A percentile compares a stretch with the other conserved stretches of the same genome.
phyloP scores from a whole-genome alignment of 2,329 filamentous ascomycete genomes.

The Ophiocordyceps camponoti-saundersi region DNA sequence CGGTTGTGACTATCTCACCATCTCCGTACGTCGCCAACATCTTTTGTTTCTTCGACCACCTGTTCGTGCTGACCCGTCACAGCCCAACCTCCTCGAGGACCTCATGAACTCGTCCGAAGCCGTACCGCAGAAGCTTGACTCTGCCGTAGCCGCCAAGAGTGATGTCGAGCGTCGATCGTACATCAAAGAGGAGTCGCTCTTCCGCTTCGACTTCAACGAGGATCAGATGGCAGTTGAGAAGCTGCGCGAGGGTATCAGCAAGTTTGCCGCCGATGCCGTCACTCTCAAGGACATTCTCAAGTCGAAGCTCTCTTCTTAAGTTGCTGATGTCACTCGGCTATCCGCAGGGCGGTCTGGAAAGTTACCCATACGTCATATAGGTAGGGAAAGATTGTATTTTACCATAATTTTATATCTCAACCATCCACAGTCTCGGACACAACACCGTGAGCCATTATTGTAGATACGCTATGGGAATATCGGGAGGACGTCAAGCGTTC shows the following conservation, averaged over 20 bases:
- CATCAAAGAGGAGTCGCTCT: conserved; percentile 72
- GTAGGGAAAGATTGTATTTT: background rate
- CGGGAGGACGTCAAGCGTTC: background rate
- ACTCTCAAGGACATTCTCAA: conserved; percentile 87
- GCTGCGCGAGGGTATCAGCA: conserved; percentile 97
- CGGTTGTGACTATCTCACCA: conserved; percentile 97
- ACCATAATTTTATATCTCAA: background rate
- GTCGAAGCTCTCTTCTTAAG: conserved; percentile 50
- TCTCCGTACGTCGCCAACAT: conserved; percentile 50
- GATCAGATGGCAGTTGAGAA: conserved; percentile 99
- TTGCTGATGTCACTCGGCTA: background rate
- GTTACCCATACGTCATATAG: too few relatives aligned
- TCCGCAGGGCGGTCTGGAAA: background rate
- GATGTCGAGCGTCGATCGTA: conserved; percentile 80
- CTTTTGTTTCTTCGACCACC: conserved; percentile 1
- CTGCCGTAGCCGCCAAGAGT: conserved; percentile 44
- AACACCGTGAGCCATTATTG: background rate
- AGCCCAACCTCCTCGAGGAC: conserved; percentile 88
- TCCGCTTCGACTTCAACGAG: conserved; percentile 99
- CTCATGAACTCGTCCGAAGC: conserved; percentile 67
- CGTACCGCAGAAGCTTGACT: conserved; percentile 87
- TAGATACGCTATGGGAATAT: background rate
- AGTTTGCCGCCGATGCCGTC: conserved; percentile 90
- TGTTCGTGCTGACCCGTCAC: conserved; percentile 4
- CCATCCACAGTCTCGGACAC: background rate